Evolutionary conservation across 2,329 filamentous ascomycete species (phyloP).

Genomic region (Incumbomyces lentus): DNA sequence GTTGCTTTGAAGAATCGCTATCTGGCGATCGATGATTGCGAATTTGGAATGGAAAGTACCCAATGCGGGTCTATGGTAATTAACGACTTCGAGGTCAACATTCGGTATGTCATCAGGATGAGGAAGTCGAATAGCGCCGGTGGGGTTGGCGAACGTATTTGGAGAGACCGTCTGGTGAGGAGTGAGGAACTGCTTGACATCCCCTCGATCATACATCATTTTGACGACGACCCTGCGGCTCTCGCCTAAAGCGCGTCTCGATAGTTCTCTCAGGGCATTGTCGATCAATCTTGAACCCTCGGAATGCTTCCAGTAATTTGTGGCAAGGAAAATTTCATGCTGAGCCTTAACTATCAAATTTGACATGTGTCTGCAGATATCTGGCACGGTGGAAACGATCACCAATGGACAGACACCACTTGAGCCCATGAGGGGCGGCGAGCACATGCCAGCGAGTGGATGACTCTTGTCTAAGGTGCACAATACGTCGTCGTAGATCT

Average conservation of each 20-base stretch:
- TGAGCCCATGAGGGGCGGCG: slow-evolving; percentile 49
- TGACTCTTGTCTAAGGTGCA: slow-evolving; percentile 27
- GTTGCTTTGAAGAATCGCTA: slow-evolving; percentile 65
- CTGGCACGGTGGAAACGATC: slow-evolving; percentile 58
- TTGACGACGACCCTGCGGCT: slow-evolving; percentile 55
- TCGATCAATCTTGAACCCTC: slow-evolving; percentile 58
- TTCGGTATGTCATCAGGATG: slow-evolving; percentile 56
- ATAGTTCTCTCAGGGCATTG: slow-evolving; percentile 59
- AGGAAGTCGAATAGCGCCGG: slow-evolving; percentile 48
- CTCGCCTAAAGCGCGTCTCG: slow-evolving; percentile 49
- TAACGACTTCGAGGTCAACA: slow-evolving; percentile 61
- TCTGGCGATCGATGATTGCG: slow-evolving; percentile 62
- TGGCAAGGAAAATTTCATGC: slow-evolving; percentile 62
- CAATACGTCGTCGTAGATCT: slow-evolving; percentile 58
- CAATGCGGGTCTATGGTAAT: slow-evolving; percentile 58
- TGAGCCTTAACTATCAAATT: slow-evolving; percentile 66
- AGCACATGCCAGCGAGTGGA: slow-evolving; percentile 41
- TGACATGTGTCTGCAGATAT: slow-evolving; percentile 63
- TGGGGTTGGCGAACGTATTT: slow-evolving; percentile 46
- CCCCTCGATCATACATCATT: slow-evolving; percentile 64
- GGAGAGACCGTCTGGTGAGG: slow-evolving; percentile 52
- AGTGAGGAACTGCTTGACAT: slow-evolving; percentile 50
- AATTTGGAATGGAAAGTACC: slow-evolving; percentile 73
- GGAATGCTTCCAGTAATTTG: slow-evolving; percentile 65
- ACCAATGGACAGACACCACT: slow-evolving; percentile 58